Base-by-base conservation (phyloP, 1,284 basidiomycete genomes). In the Cryptococcus floricola region DNA sequence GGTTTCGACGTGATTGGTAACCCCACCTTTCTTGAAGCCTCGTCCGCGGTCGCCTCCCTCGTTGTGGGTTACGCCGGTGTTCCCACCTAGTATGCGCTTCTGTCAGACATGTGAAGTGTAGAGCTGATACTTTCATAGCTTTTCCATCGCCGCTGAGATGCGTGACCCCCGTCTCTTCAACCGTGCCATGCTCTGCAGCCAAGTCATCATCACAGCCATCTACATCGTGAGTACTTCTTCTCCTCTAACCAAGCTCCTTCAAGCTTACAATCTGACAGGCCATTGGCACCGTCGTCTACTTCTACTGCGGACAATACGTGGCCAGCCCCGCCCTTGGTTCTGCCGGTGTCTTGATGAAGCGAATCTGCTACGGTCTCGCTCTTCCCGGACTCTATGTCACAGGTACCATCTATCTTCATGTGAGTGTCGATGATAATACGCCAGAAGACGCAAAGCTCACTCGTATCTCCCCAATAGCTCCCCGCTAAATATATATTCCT, bases 141-240 rank as follows among this genome's bases (percentile, higher is more conserved):
- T 78, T 48, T 65, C 65, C 46, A 66, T 78, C 49, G 68, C 73
- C 14, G 63, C 73, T 19, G 78, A 79, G 59, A 77, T 80, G 77
- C 53, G 63, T n/a, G 60, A 74, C 44, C 75, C 69, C 3, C 58
- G 45, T 27, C 58, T 64, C 23, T 65, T 63, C 53, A 63, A 62
- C 19, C 64, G 62, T 28, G 53, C 50, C 19, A 53, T 67, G 44
- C 45, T 68, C 28, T 48, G 53, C 19, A 55, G 60, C 28, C 68
- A 71, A 53, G 53, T 64, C 7, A 65, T 68, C 25, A 69, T 71
- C 31, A 74, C 69, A n/a, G 63, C 69, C 46, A 57, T 67, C 13
- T 72, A 73, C 57, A 61, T 75, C 53, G 62, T 68, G 37, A 67
- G 66, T 57, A 62, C 65, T 37, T 53, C 62, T 16, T 19, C 23